Percentiles rank a stretch among this genome's conserved stretches.
These are phyloP conservation scores for Suillus paluster DNA, from an alignment of 768 basidiomycete species.

Conservation along the genomic window DNA sequence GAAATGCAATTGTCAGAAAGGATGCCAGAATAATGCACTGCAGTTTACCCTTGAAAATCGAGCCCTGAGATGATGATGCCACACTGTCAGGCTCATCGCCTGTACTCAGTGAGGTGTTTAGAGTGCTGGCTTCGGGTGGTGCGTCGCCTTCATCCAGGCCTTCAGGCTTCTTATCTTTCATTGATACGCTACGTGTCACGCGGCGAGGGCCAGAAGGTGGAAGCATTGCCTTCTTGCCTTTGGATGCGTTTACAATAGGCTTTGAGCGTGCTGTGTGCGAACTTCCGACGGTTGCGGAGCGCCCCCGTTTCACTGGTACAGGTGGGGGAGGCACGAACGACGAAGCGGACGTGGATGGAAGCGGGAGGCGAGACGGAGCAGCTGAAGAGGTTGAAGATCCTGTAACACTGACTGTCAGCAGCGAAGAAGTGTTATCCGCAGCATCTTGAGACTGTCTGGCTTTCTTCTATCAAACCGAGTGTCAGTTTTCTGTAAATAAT, in stretches of 20 bases:
- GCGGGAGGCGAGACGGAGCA: constrained; percentile 11
- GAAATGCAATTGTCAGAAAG: background rate
- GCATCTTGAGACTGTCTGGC: background rate
- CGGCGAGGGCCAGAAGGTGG: constrained; percentile 20
- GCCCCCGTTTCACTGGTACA: background rate
- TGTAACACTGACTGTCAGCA: constrained; percentile 7
- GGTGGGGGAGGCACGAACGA: constrained; percentile 13
- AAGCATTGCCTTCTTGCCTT: constrained; percentile 10
- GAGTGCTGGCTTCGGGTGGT: background rate
- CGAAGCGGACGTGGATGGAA: background rate
- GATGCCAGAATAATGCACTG: background rate
- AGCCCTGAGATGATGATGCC: background rate
- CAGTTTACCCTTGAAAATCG: background rate
- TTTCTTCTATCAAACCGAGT: background rate
- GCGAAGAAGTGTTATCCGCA: background rate
- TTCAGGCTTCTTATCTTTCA: constrained; percentile 25
- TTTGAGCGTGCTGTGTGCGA: background rate
- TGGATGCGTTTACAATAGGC: constrained; percentile 4
- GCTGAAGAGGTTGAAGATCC: constrained; percentile 1
- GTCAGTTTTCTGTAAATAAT: constrained; percentile 4
- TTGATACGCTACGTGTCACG: constrained; percentile 32
- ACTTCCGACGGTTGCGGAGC: background rate
- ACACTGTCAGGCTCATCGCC: background rate
- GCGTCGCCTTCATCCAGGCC: background rate
- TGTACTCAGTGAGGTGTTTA: background rate